A percentile compares a stretch with the other conserved stretches of the same genome.
Evolutionary conservation across 2,329 filamentous ascomycete species (phyloP).

Genomic region (Colletotrichum sp.): DNA sequence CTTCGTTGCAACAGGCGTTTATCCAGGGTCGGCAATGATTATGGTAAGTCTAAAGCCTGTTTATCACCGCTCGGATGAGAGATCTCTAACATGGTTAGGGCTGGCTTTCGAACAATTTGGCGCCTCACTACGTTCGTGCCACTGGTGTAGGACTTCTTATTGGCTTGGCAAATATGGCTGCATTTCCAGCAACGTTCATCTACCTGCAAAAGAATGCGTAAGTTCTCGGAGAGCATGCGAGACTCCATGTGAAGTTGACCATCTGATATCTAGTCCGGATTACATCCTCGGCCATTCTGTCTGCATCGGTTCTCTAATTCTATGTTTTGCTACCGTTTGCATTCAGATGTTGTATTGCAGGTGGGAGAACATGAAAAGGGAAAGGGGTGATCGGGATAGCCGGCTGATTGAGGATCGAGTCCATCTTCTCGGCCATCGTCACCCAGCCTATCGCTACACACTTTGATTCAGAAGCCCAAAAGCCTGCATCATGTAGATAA

Average conservation of each 20-base stretch:
- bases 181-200: conserved; percentile 49
- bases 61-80: background rate
- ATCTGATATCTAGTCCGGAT: background rate
- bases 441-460: conserved; percentile 45
- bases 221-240: conserved; percentile 26
- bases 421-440: conserved; percentile 40
- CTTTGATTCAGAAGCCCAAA: background rate
- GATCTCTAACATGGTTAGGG: conserved; percentile 21
- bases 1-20: conserved; percentile 29
- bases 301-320: conserved; percentile 27
- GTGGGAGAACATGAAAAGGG: conserved; percentile 45
- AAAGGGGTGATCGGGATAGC: conserved; percentile 40
- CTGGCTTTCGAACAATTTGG: conserved; percentile 48
- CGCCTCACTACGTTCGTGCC: conserved; percentile 46
- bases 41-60: conserved; percentile 24
- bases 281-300: background rate
- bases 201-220: conserved; percentile 46
- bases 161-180: conserved; percentile 30
- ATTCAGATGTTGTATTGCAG: conserved; percentile 41
- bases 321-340: conserved; percentile 30
- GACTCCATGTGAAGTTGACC: background rate
- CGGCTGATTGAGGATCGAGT: conserved; percentile 34
- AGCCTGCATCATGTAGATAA: background rate
- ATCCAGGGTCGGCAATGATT: conserved; percentile 28
- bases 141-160: conserved; percentile 46